Base-by-base conservation (phyloP, 805 yeast species). In the Ogataea allantospora region DNA sequence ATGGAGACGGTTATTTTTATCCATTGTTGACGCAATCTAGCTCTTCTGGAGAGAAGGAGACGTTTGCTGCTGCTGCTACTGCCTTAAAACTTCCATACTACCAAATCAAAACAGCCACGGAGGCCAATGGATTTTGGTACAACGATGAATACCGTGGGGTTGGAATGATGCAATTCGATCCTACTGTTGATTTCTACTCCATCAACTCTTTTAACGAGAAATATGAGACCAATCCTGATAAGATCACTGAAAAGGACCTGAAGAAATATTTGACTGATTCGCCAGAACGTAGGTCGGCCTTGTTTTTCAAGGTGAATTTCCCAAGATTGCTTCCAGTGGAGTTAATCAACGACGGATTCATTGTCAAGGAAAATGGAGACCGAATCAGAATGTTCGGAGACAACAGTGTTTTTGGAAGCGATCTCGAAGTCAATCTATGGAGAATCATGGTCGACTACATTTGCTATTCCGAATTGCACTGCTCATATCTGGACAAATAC, bases 101-200 rank as follows among this genome's bases (percentile, higher is more conserved):
- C 52, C 77, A 72, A 46, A 76, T 71, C 7, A 65, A 68, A 24
- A 65, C 62, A 39, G 62, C 68, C 40, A 58, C 71, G 36, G 66
- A 65, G 40, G 75, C 77, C 6, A 62, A 70, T 51, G 80, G 80
- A n/a, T 70, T 70, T 46, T 64, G 58, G 50, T 54, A 57, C 35
- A 45, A 50, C 30, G 37, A 47, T 27, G 53, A 49, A 20, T 74
- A 67, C 45, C 54, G 62, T 10, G 78, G 77, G 5, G 71, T 74
- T 18, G 78, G 75, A 10, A 72, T 73, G 77, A 67, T 77, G 3
- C 76, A 73, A 43, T 70, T 57, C 46, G 78, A 75, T 48, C 78
- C 79, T 1, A 60, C 65, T 1, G 65, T 64, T 28, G 79, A 74
- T 48, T 63, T 34, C 22, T 51, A 46, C 27, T 42, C 61, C 7